phyloP scores from a whole-genome alignment of 768 basidiomycete species.

The Russula griseocarnosa region DNA sequence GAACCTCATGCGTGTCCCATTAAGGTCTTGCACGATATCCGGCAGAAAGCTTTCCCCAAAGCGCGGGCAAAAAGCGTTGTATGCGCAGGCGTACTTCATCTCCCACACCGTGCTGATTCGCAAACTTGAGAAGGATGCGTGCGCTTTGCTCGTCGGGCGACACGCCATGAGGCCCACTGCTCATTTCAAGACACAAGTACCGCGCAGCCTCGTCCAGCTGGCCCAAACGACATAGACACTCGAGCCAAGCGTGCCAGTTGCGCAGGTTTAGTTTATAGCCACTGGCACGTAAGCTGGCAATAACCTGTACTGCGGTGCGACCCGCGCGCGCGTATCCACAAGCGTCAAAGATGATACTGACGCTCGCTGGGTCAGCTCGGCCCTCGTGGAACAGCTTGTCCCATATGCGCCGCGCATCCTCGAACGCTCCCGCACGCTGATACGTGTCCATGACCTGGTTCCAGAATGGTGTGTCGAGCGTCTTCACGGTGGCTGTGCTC shows the following conservation, averaged over 20 bases:
- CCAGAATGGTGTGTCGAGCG: slow-evolving; percentile 53
- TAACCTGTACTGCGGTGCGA: slow-evolving; percentile 51
- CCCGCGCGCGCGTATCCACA: slow-evolving; percentile 61
- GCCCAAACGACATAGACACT: slow-evolving; percentile 76
- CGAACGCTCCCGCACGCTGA: slow-evolving; percentile 69
- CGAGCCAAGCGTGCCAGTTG: slow-evolving; percentile 81
- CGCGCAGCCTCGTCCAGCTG: slow-evolving; percentile 51
- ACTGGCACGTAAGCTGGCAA: slow-evolving; percentile 46
- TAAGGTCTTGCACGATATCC: slow-evolving; percentile 2
- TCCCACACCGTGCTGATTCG: too few species aligned
- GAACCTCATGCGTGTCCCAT: background rate
- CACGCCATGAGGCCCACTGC: too few species aligned
- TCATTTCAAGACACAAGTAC: slow-evolving; percentile 30
- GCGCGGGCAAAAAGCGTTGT: slow-evolving; percentile 6
- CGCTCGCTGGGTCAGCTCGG: slow-evolving; percentile 54
- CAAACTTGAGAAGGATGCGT: too few species aligned
- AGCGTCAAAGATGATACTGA: slow-evolving; percentile 83
- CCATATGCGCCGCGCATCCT: slow-evolving; percentile 76
- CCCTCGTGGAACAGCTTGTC: slow-evolving; percentile 61
- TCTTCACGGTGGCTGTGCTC: slow-evolving; percentile 60
- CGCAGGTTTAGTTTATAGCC: slow-evolving; percentile 54
- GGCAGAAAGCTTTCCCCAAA: slow-evolving; percentile 24
- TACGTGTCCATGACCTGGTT: slow-evolving; percentile 90
- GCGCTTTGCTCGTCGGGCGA: too few species aligned
- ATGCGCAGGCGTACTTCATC: slow-evolving; percentile 11